Evolutionary conservation across 495 filamentous ascomycete species (phyloP).

Genomic region (Aspergillus affinis): DNA sequence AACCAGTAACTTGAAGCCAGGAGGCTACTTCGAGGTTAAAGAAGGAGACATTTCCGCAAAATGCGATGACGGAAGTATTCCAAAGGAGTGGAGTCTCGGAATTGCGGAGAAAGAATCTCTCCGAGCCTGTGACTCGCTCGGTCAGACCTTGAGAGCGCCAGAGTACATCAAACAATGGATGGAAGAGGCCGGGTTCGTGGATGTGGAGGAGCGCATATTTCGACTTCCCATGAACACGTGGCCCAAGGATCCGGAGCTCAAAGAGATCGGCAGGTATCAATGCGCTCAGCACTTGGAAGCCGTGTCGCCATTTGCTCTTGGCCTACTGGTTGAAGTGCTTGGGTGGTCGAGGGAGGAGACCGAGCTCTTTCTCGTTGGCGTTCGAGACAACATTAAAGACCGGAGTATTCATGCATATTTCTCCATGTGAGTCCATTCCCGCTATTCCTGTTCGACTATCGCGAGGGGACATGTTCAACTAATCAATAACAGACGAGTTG

Average conservation of each 20-base stretch:
- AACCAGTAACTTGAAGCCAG: neutral
- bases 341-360: neutral
- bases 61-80: conserved; percentile 26
- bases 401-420: neutral
- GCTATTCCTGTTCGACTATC: neutral
- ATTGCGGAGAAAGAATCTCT: conserved; percentile 10
- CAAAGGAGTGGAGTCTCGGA: neutral
- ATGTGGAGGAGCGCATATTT: conserved; percentile 16
- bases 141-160: conserved; percentile 11
- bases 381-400: neutral
- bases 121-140: conserved; percentile 18
- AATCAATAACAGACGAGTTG: neutral
- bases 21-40: neutral
- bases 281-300: neutral
- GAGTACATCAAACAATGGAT: conserved; percentile 14
- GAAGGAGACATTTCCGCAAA: conserved; percentile 33
- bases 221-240: conserved; percentile 22
- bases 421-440: neutral
- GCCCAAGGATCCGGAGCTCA: conserved; percentile 19
- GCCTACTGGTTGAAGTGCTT: neutral
- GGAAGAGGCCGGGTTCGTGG: conserved; percentile 20
- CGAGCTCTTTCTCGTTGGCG: neutral
- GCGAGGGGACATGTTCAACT: neutral
- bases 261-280: conserved; percentile 16
- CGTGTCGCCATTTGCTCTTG: neutral